Base-by-base conservation (phyloP, 2,329 filamentous ascomycete species). In the Rasamsonia emersonii region DNA sequence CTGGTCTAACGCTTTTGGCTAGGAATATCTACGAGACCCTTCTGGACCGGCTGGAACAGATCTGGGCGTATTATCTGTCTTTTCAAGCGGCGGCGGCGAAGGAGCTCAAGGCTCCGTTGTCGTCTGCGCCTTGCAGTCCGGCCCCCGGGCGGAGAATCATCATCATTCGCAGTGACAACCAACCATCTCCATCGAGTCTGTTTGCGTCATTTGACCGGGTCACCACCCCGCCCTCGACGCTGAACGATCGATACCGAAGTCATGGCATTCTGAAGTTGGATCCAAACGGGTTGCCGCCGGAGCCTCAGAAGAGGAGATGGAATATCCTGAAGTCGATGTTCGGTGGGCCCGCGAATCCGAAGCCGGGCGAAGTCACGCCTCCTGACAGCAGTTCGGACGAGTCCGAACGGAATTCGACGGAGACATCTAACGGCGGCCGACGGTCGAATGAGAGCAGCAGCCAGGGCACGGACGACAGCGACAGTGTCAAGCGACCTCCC, bases 71-170 rank as follows among this genome's bases (percentile, higher is more conserved):
- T 51, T 91, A 88, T 49, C 67, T 89, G 10, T 83, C 77, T 59
- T 69, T 86, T 11, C 79, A 79, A 53, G 72, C 82, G 31, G 67
- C 72, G 32, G 79, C 82, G 9, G 78, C 82, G 38, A 61, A 60
- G 26, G 61, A 62, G 20, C 62, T 71, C 21, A 67, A 63, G 9
- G 51, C 75, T 3, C 71, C 69, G 1, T 79, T 85, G 4, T 86
- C 83, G 1, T 85, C 84, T 2, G 77, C 77, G 4, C 84, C 88
- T n/a, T 86, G 81, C 47, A 79, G 80, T 36, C 88, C 88, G 4
- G 85, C 86, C 2, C 85, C 88, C 2, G 82, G 83, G 28, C 84
- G 89, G 49, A 74, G 83, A 39, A 83, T 95, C 39, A 75, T 93
- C 58, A 94, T 95, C 46, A 82, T 94, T 43, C 79, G 86, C 36